phyloP scores from a whole-genome alignment of 495 filamentous ascomycete species.

The Astrothelium macrocarpum region DNA sequence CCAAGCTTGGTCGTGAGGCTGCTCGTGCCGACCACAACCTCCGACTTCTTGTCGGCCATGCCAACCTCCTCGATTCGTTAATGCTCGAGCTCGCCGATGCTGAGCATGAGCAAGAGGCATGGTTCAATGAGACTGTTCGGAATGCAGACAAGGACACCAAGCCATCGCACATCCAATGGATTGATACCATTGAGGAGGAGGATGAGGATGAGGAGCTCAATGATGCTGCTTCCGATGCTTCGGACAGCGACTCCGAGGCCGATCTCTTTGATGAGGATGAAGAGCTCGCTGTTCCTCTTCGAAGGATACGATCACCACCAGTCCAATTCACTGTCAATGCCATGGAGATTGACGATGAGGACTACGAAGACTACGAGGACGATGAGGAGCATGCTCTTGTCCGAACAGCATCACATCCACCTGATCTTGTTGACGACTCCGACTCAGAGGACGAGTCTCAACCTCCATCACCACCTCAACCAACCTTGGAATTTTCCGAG shows the following conservation, averaged over 20 bases:
- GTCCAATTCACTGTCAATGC: constrained; percentile 31
- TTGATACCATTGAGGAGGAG: constrained; percentile 66
- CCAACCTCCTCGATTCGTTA: constrained; percentile 91
- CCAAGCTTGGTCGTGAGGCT: constrained; percentile 90
- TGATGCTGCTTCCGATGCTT: constrained; percentile 37
- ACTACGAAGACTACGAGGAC: constrained; percentile 58
- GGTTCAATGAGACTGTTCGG: constrained; percentile 93
- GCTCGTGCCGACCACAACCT: constrained; percentile 86
- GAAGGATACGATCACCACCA: constrained; percentile 30
- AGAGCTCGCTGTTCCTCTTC: constrained; percentile 30
- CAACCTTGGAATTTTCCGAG: constrained; percentile 55
- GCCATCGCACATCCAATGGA: constrained; percentile 68
- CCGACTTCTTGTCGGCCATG: constrained; percentile 86
- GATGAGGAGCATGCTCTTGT: constrained; percentile 59
- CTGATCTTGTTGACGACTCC: constrained; percentile 60
- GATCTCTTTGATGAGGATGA: constrained; percentile 27
- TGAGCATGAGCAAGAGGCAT: constrained; percentile 89
- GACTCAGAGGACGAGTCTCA: constrained; percentile 68
- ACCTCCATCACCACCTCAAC: constrained; percentile 73
- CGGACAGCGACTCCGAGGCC: constrained; percentile 27
- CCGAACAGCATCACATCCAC: constrained; percentile 60
- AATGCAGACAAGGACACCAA: constrained; percentile 55
- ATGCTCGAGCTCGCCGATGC: constrained; percentile 94
- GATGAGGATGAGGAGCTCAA: constrained; percentile 59
- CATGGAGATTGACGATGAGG: constrained; percentile 50